These are phyloP conservation scores for Xylaria venustula DNA, from an alignment of 495 filamentous ascomycete genomes.

Conservation along the genomic window DNA sequence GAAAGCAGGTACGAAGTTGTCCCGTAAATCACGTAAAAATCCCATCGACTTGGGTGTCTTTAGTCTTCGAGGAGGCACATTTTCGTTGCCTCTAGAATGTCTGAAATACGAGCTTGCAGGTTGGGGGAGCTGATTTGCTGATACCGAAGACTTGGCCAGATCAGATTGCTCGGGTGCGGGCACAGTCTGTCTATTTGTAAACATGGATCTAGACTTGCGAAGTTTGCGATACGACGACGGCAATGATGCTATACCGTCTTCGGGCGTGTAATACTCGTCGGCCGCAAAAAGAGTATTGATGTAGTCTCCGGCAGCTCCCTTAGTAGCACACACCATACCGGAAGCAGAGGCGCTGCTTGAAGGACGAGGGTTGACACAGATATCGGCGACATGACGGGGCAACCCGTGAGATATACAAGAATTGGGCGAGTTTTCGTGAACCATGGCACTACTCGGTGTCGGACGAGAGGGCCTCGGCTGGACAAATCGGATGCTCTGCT, in stretches of 20 bases:
- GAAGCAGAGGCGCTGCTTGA: slow-evolving; percentile 32
- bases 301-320: slow-evolving; percentile 33
- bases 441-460: not conserved
- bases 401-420: not conserved
- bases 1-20: slow-evolving; percentile 16
- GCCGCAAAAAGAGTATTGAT: slow-evolving; percentile 34
- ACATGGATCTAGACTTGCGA: slow-evolving; percentile 72
- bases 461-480: slow-evolving; percentile 25
- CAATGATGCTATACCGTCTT: slow-evolving; percentile 60
- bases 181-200: slow-evolving; percentile 48
- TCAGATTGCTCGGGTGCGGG: slow-evolving; percentile 4
- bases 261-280: slow-evolving; percentile 53
- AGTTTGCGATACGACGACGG: slow-evolving; percentile 76
- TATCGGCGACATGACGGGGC: not conserved
- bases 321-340: slow-evolving; percentile 33
- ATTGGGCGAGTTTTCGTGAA: not conserved
- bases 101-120: not conserved
- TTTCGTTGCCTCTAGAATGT: not conserved
- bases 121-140: slow-evolving; percentile 30
- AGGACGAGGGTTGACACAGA: slow-evolving; percentile 13
- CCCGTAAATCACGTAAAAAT: slow-evolving; percentile 51
- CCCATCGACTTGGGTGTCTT: slow-evolving; percentile 59
- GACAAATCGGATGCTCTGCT: slow-evolving; percentile 57
- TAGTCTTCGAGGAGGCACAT: slow-evolving; percentile 14
- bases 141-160: slow-evolving; percentile 21